Base-by-base conservation (phyloP, 1,139 yeast genomes). In the Sugiyamaella grinbergsii region DNA sequence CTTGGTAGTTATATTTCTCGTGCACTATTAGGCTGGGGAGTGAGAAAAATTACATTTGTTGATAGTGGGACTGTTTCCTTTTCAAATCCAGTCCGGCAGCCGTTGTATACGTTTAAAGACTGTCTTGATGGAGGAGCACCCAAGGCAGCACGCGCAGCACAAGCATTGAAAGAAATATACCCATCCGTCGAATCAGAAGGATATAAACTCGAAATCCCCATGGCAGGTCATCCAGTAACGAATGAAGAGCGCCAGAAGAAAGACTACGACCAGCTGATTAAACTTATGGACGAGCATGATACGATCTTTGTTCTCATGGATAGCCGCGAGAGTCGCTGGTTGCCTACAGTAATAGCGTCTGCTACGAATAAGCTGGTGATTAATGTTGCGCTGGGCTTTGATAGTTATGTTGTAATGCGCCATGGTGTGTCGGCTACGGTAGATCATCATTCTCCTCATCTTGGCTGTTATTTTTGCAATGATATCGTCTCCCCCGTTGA, bases 401-500 rank as follows among this genome's bases (percentile, higher is more conserved):
- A 93, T 62, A 83, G 94, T 55, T 93, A 82, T 64, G 73, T 94
- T 48, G 98, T 91, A 0, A 86, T 93, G 93, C 78, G 98, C 57
- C 98, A 93, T 67, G 98, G 98, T 0, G 70, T 75, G 29, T 42
- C 64, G 11, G 49, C 59, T n/a, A 56, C 62, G 0, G 47, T 51
- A 0, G 58, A 58, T 16, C 48, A 38, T 5, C 55, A 53, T 39
- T 5, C 28, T 5, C 67, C 67, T 4, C 73, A 84, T 38, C 69
- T 91, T 26, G 98, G 99, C 0, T 93, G 99, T 67, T 93, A 93
- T 69, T 93, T 84, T 66, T 93, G 99, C 68, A 89, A 90, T 65
- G 98, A 94, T 65, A 90, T 93, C 6, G 91, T 90, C 44, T 97
- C 97, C 0, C 98, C 99, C 0, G 74, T 82, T 5, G 96, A 93